phyloP scores from a whole-genome alignment of 164 flowering plant species.

The Stephania cephalantha region DNA sequence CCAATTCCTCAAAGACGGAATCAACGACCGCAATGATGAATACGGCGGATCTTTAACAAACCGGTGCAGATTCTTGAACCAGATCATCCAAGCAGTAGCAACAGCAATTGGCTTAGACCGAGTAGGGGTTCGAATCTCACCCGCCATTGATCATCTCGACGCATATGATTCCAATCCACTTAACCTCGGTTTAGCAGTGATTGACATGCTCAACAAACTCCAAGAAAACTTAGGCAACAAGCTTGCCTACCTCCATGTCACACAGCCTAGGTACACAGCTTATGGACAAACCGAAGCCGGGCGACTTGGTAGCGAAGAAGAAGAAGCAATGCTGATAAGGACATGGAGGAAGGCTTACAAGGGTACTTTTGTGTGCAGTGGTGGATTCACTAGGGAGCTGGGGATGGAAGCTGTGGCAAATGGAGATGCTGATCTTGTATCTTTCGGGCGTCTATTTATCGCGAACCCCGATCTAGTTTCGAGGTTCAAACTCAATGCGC shows the following conservation, averaged over 20 bases:
- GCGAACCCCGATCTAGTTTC: slow-evolving; percentile 39
- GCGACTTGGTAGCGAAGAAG: slow-evolving; percentile 17
- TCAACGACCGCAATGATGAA: slow-evolving; percentile 37
- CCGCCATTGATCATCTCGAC: slow-evolving; percentile 33
- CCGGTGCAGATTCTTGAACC: slow-evolving; percentile 26
- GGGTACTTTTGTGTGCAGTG: slow-evolving; percentile 31
- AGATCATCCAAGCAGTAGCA: slow-evolving; percentile 22
- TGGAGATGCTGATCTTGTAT: slow-evolving; percentile 39
- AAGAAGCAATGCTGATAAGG: slow-evolving; percentile 20
- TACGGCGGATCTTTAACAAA: slow-evolving; percentile 34
- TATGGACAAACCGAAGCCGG: slow-evolving; percentile 27
- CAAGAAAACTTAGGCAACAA: slow-evolving; percentile 17
- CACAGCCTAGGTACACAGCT: slow-evolving; percentile 34
- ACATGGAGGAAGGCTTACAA: slow-evolving; percentile 22
- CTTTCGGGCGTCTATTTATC: slow-evolving; percentile 33
- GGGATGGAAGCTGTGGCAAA: slow-evolving; percentile 28
- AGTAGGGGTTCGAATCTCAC: slow-evolving; percentile 35
- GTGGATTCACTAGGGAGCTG: slow-evolving; percentile 38
- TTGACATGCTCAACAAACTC: slow-evolving; percentile 21
- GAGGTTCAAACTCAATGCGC: slow-evolving; percentile 25
- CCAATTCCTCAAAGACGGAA: slow-evolving; percentile 39
- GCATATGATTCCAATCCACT: slow-evolving; percentile 32
- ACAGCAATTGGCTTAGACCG: slow-evolving; percentile 33
- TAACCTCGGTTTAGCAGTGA: slow-evolving; percentile 25
- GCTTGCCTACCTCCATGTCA: slow-evolving; percentile 31